Evolutionary conservation across 805 yeast genomes (phyloP), one percentile per base, ranked within the genome.

Genomic region (Ogataea methylovora): DNA sequence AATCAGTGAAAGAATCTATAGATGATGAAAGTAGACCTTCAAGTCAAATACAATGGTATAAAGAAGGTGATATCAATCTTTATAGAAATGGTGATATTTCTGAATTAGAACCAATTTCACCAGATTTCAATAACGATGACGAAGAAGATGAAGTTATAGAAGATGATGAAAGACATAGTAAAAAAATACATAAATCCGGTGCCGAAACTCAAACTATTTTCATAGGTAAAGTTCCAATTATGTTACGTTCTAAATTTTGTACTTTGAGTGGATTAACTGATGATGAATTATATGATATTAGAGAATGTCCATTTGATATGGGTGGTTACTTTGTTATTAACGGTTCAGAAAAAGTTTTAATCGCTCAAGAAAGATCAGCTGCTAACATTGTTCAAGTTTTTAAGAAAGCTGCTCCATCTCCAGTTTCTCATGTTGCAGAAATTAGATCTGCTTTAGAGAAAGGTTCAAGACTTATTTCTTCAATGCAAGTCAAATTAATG

Each of bases 291-390:
- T 92, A 88, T 63, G 94, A 87, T 50, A 74, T 92, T 55, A 88
- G 92, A 61, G 99, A 92, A 64, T 92, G 99, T 65, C 98, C 98
- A 22, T 92, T 85, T 62, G 99, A 92, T 71, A 94, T 92, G 94
- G 99, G 99, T 61, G 99, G 99, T 42, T 92, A 92, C 62, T 92
- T 92, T 57, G 88, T 92, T 48, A 92, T 92, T 55, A 92, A 92
- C 65, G 99, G 99, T 51, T 86, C 97, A 15, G 99, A 92, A 60
- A 92, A 92, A 60, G 99, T 92, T 37, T 69, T 92, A 52, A 92
- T 92, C 67, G 99, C 99, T 22, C 99, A 92, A 65, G 99, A 92
- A 63, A 78, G 99, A 60, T 79, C 92, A 40, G 97, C 99, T 11
- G 99, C 98, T 32, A 92, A 92, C 56, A 92, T 92, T 45, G 98